Percentiles rank a stretch among this genome's conserved stretches.
Conservation (phyloP, 257 asterid species). For the Salvia splendens region DNA sequence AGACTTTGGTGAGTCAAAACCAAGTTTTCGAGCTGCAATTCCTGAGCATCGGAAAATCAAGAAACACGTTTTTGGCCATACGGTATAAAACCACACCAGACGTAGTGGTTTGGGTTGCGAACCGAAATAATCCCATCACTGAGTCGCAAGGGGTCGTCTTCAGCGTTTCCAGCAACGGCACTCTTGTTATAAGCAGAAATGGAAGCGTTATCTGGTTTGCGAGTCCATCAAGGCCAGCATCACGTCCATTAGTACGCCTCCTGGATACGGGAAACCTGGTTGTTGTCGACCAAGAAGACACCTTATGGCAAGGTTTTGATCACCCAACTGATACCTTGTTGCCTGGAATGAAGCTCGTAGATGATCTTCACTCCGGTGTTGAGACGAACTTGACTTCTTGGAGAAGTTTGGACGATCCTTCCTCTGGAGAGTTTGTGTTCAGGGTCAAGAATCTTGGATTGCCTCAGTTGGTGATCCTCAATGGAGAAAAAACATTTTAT, state of each 20-base stretch:
- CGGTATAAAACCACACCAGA: slow-evolving; percentile 17
- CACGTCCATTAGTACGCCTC: slow-evolving; percentile 10
- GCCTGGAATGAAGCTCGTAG: slow-evolving; percentile 36
- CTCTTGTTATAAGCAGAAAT: not conserved
- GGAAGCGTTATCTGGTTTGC: slow-evolving; percentile 27
- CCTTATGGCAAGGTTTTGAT: slow-evolving; percentile 42
- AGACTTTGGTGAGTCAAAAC: slow-evolving; percentile 10
- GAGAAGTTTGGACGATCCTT: slow-evolving; percentile 42
- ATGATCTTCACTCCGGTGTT: not conserved
- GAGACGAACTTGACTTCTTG: slow-evolving; percentile 37
- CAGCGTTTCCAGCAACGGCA: not conserved
- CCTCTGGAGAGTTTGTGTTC: slow-evolving; percentile 32
- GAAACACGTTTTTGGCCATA: not conserved
- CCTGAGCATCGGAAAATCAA: not conserved
- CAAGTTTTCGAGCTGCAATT: slow-evolving; percentile 32
- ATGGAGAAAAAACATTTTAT: not conserved
- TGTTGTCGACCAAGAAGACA: not conserved
- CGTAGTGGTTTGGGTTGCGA: slow-evolving; percentile 33
- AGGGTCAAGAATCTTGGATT: slow-evolving; percentile 29
- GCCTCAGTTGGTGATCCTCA: slow-evolving; percentile 30
- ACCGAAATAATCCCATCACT: slow-evolving; percentile 29
- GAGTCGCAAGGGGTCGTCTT: slow-evolving; percentile 4
- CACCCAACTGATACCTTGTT: slow-evolving; percentile 37
- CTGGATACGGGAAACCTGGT: slow-evolving; percentile 37
- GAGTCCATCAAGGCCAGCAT: slow-evolving; percentile 1